Evolutionary conservation across 805 yeast genomes (phyloP), one percentile per base, ranked within the genome.

Genomic region (Myxozyma udenii): DNA sequence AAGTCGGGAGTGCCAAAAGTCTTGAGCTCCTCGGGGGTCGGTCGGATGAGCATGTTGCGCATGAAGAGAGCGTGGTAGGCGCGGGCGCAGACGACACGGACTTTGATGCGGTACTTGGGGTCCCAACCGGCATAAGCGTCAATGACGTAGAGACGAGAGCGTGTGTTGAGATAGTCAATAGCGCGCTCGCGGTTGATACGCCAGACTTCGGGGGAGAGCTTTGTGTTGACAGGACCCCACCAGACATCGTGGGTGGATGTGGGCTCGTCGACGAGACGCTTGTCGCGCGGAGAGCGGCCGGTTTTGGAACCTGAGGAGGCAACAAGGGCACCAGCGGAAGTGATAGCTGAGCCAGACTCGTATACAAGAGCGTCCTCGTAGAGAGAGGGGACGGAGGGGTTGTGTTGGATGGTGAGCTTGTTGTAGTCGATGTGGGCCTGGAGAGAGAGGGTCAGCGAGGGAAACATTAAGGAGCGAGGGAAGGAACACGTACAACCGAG

Each of bases 81-180:
- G 72, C 98, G 84, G 55, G 98, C 53, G 46, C 49, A 47, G 48
- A 47, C 51, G 38, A 47, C 48, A 38, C 45, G 44, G 48, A 42
- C 46, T 37, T 47, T 51, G 48, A 46, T 43, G 30, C 48, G 48
- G 48, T 40, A 44, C 39, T 87, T 83, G 67, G 97, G 96, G 71
- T 91, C 98, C 98, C 98, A 91, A 61, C 98, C 98, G 43, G 98
- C 98, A 69, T 72, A 91, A 11, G 98, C 98, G 68, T 91, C 98
- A 61, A 91, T 89, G 59, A 91, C 90, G 73, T 85, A 91, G 65
- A 93, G 82, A 70, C 89, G 88, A 64, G 85, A 90, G 74, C 96
- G 85, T 50, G 98, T 91, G 78, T 95, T 86, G 71, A 91, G 79
- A 76, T 90, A 91, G 73, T 91, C 98, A 62, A 90, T 80, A 46